A percentile compares a stretch with the other conserved stretches of the same genome.
phyloP scores from a whole-genome alignment of 768 basidiomycete genomes.

The Rhizopogon roseolus region DNA sequence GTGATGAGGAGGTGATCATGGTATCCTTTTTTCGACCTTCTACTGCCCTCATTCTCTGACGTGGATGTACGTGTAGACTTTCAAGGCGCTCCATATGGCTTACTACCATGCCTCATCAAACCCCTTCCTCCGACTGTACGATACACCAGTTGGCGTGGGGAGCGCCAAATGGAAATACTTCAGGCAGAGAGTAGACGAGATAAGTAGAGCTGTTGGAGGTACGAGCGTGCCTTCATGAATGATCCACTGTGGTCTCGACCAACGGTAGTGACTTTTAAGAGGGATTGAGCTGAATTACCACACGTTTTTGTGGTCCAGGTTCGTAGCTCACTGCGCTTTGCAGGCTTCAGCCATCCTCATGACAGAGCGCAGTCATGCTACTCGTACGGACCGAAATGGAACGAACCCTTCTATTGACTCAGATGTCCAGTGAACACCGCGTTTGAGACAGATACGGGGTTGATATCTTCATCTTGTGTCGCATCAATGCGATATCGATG shows the following conservation, averaged over 20 bases:
- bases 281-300: background rate
- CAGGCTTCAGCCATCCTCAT: conserved; percentile 16
- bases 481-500: background rate
- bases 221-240: conserved; percentile 20
- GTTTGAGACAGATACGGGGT: conserved; percentile 96
- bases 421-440: conserved; percentile 55
- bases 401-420: conserved; percentile 77
- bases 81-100: conserved; percentile 85
- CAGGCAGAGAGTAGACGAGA: conserved; percentile 67
- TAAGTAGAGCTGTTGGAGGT: conserved; percentile 56
- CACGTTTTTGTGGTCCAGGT: conserved; percentile 8
- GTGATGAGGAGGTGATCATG: conserved; percentile 72
- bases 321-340: conserved; percentile 23
- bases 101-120: conserved; percentile 82
- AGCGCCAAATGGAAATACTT: conserved; percentile 68
- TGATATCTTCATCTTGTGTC: conserved; percentile 11
- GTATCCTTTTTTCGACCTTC: conserved; percentile 30
- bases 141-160: conserved; percentile 50
- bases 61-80: conserved; percentile 47
- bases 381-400: conserved; percentile 50
- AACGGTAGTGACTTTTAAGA: conserved; percentile 11
- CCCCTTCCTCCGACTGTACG: conserved; percentile 74
- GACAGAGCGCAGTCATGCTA: conserved; percentile 16
- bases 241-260: conserved; percentile 7
- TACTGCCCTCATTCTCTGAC: background rate